Base-by-base conservation (phyloP, 139 green algal genomes). In the Nannochloris sp. region DNA sequence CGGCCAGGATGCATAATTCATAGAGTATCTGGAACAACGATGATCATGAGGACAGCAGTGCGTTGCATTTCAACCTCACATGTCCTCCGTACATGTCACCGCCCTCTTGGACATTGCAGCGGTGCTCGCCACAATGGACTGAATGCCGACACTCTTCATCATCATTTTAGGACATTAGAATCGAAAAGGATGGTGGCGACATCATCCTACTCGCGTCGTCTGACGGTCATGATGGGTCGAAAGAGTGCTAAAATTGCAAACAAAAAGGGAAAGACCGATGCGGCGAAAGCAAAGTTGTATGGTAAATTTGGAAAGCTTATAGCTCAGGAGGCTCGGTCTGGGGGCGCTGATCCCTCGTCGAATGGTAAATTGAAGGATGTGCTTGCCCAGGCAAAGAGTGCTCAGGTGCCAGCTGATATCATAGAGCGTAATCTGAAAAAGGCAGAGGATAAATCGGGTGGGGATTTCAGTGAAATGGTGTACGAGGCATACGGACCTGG, bases 361-460 rank as follows among this genome's bases (percentile, higher is more conserved):
- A 97, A 97, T 66, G n/a, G 65, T 14, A 72, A 70, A 56, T 83
- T 97, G 44, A 62, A 64, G 0, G 75, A 85, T 18, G 54, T 77
- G 18, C 55, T 91, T 3, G 58, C 66, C 23, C 67, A 85, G 29
- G 90, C 90, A n/a, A 88, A 88, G 70, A 61, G 72, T 21, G 66
- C 78, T 14, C 72, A 75, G 16, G 78, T 95, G 57, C 79, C 79
- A 3, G 61, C 55, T n/a, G 90, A 97, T 55, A 81, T 97, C 54
- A 84, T 97, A 18, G 87, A 96, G 10, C 80, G 90, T 43, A 97
- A 97, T 78, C 78, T 96, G 34, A 93, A 91, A 55, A 75, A 72
- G 23, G 88, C 90, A 1, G 71, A 74, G 2, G 90, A 96, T 48
- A 83, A 81, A 23, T 83, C 78, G 21, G 79, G 89, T 65, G 84